These are phyloP conservation scores for Exophiala phaeomuriformis DNA, from an alignment of 2,329 filamentous ascomycete genomes.

Conservation along the genomic window DNA sequence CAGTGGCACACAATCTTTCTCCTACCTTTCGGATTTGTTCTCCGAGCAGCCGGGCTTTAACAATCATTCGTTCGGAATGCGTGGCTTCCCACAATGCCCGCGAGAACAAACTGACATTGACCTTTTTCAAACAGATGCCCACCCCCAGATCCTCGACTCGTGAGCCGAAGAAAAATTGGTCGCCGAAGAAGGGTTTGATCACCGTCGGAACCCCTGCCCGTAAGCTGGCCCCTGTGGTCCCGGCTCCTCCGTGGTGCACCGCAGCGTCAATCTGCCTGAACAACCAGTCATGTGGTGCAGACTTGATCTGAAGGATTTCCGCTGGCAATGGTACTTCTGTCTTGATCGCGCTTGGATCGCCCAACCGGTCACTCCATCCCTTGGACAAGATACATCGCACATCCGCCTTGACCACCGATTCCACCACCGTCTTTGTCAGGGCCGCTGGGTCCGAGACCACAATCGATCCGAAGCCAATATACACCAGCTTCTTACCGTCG, in stretches of 20 bases:
- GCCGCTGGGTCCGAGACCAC: conserved; percentile 83
- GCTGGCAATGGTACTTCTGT: conserved; percentile 63
- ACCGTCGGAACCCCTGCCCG: conserved; percentile 89
- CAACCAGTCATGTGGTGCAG: conserved; percentile 92
- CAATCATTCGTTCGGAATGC: conserved; percentile 82
- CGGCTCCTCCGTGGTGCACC: conserved; percentile 88
- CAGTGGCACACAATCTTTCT: no score
- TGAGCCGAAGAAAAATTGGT: conserved; percentile 91
- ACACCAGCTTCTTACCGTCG: conserved; percentile 86
- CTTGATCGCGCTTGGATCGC: conserved; percentile 51
- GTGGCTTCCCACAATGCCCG: conserved; percentile 86
- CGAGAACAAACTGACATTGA: conserved; percentile 79
- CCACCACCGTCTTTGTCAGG: conserved; percentile 86
- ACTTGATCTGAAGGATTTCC: conserved; percentile 81
- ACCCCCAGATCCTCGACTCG: conserved; percentile 90
- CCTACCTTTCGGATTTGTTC: conserved; percentile 79
- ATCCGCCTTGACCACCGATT: conserved; percentile 82
- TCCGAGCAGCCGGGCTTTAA: conserved; percentile 72
- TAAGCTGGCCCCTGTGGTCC: conserved; percentile 88
- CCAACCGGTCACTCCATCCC: conserved; percentile 85
- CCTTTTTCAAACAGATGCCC: conserved; percentile 78
- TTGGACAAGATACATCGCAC: conserved; percentile 93
- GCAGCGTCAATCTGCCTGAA: conserved; percentile 91
- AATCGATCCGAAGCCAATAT: conserved; percentile 94
- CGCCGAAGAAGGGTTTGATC: conserved; percentile 93